Conservation (phyloP, 2,329 filamentous ascomycete genomes). For the Xylariaceae sp. region DNA sequence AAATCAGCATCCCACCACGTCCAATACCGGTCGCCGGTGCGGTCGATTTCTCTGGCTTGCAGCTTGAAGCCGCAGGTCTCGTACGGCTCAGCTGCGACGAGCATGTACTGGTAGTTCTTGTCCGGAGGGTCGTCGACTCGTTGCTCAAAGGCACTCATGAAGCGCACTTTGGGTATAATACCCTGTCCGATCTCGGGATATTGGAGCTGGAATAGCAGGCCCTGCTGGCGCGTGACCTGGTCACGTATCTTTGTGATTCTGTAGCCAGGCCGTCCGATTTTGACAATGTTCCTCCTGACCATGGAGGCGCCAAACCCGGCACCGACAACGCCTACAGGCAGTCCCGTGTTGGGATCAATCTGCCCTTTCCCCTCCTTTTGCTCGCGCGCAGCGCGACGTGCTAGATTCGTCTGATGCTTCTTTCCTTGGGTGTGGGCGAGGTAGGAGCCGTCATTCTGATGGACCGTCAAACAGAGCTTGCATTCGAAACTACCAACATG, state of each 20-base stretch:
- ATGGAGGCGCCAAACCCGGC: conserved; percentile 54
- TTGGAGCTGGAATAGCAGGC: conserved; percentile 90
- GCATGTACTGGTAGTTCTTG: conserved; percentile 87
- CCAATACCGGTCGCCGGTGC: conserved; percentile 82
- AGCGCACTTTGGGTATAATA: conserved; percentile 75
- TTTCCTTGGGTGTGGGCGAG: conserved; percentile 97
- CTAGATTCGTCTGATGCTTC: conserved; percentile 98
- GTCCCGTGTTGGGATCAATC: conserved; percentile 60
- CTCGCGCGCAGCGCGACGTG: conserved; percentile 89
- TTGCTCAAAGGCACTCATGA: conserved; percentile 98
- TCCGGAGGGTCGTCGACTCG: conserved; percentile 87
- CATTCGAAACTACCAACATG: conserved; percentile 98
- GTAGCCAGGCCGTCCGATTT: conserved; percentile 94
- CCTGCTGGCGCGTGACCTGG: conserved; percentile 79
- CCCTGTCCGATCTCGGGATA: conserved; percentile 81
- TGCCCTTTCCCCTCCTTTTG: conserved; percentile 77
- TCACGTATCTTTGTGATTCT: conserved; percentile 96
- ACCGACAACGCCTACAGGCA: conserved; percentile 71
- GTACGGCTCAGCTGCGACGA: conserved; percentile 95
- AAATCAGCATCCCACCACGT: conserved; percentile 92
- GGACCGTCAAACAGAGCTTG: conserved; percentile 90
- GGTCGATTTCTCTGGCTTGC: conserved; percentile 86
- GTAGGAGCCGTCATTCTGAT: conserved; percentile 98
- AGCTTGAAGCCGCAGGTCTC: conserved; percentile 97
- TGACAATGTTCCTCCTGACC: conserved; percentile 77